Base-by-base conservation (phyloP, 108 stramenopile species). In the Epithemia pelagica region DNA sequence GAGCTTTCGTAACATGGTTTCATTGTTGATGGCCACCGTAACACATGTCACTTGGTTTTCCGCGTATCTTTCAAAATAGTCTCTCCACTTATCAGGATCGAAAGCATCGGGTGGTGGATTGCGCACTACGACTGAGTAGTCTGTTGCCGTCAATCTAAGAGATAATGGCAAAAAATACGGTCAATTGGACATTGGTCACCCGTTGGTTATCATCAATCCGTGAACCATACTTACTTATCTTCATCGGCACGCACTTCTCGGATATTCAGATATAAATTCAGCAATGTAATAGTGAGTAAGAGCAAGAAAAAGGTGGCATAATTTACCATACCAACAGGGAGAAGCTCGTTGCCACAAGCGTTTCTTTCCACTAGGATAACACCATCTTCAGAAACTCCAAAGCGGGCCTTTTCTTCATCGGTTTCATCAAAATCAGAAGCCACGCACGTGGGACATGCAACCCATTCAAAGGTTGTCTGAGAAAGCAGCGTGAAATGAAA, bases 41-140 rank as follows among this genome's bases (percentile, higher is more conserved):
- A 88, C 78, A 7, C 58, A 52, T 19, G 84, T 84, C 18, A 94
- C 89, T 53, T 81, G 69, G 54, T 85, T 76, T 24, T 77, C 76
- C 24, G 72, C 66, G 61, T 78, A 95, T 54, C 77, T 74, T 25
- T 64, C 59, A 71, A 90, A 90, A 74, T 90, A 94, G 32, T 74
- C 70, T 27, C 67, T 54, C 88, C 89, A 95, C 65, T 88, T 88
- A 25, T 95, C 84, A 7, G 85, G 77, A 71, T 90, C 83, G 32
- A 54, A 59, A 0, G 93, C 90, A 67, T 87, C 82, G 1, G 72
- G 67, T 24, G 86, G 87, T 15, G 93, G 93, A 73, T 95, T 90
- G 5, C 58, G 59, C 10, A 95, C 88, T 8, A 76, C 61, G 18
- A 95, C 61, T 30, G 79, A 76, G 70, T 95, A 95, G 74, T 95